These are phyloP conservation scores for Penicillium sp. DNA, from an alignment of 2,329 filamentous ascomycete species.

Conservation along the genomic window DNA sequence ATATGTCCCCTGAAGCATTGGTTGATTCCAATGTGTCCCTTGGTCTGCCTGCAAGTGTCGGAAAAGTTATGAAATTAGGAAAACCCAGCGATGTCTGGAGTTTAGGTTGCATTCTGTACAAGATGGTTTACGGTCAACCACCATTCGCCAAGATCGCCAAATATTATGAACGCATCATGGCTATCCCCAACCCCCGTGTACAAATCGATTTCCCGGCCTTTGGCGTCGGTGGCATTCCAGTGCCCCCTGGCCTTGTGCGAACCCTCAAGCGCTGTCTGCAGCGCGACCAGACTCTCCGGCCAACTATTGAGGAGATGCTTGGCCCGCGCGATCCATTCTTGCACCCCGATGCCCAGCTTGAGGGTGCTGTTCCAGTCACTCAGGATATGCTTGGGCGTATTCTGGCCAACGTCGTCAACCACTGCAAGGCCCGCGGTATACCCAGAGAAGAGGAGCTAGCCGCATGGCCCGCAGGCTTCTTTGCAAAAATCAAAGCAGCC, in stretches of 20 bases:
- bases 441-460: slow-evolving; percentile 57
- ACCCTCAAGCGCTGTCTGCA: slow-evolving; percentile 59
- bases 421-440: slow-evolving; percentile 56
- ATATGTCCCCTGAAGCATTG: slow-evolving; percentile 95
- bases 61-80: slow-evolving; percentile 88
- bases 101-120: slow-evolving; percentile 92
- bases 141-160: slow-evolving; percentile 91
- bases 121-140: slow-evolving; percentile 96
- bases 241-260: slow-evolving; percentile 55
- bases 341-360: slow-evolving; percentile 53
- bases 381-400: slow-evolving; percentile 61
- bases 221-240: slow-evolving; percentile 48
- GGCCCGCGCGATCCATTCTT: slow-evolving; percentile 56
- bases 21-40: slow-evolving; percentile 74
- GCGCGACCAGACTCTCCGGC: slow-evolving; percentile 56
- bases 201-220: slow-evolving; percentile 48
- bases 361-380: slow-evolving; percentile 50
- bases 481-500: slow-evolving; percentile 48
- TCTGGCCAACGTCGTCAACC: slow-evolving; percentile 58
- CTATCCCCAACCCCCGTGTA: slow-evolving; percentile 51
- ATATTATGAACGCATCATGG: slow-evolving; percentile 73
- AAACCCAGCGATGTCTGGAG: slow-evolving; percentile 97
- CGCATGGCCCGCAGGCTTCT: slow-evolving; percentile 49
- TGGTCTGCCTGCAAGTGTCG: slow-evolving; percentile 47
- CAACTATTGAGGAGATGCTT: slow-evolving; percentile 58